Evolutionary conservation across 495 filamentous ascomycete species (phyloP), one percentile per base, ranked within the genome.

Genomic region (Penicillium antarcticum): DNA sequence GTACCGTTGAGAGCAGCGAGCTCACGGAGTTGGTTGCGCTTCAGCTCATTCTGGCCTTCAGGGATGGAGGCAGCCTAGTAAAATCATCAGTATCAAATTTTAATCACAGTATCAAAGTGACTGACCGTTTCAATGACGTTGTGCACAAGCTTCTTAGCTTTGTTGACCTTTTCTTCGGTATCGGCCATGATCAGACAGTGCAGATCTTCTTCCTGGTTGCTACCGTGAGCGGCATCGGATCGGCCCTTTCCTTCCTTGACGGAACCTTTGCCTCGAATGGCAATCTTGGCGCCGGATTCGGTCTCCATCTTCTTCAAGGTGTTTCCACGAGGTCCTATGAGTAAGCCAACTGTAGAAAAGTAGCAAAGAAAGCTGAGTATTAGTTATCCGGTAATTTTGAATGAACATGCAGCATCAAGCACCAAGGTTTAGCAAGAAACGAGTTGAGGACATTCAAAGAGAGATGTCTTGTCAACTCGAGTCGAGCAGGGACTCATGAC

Each of bases 141-240:
- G 72, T 97, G 91, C 51, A 98, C 95, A 34, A 96, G 73, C 73
- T 94, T 88, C 77, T 97, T 97, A 29, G 94, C 94, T 67, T 96
- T 95, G 77, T 95, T 94, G 57, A 98, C 89, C 76, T 97, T 98
- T 53, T 96, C 89, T 71, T 98, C 94, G 34, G 91, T 97, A 62
- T 98, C 94, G 54, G 94, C 95, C 89, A 97, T 98, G 75, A 98
- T 96, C 69, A 98, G 76, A 68, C 94, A 98, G 72, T 98, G 94
- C 36, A 98, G 79, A 75, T 98, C 94, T 75, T 98, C 94, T 77
- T 98, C 94, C 82, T 97, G 94, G 79, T 98, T 97, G 79, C 92
- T 96, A 74, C 91, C 90, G 78, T 96, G 92, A 74, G 94, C 94
- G 53, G 94, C 91, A 65, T 98, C 94, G 77, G 92, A 97, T 62